A percentile compares a stretch with the other conserved stretches of the same genome.
Evolutionary conservation across 305 asterid genomes (phyloP).

Genomic region (Fraxinus paxiana): DNA sequence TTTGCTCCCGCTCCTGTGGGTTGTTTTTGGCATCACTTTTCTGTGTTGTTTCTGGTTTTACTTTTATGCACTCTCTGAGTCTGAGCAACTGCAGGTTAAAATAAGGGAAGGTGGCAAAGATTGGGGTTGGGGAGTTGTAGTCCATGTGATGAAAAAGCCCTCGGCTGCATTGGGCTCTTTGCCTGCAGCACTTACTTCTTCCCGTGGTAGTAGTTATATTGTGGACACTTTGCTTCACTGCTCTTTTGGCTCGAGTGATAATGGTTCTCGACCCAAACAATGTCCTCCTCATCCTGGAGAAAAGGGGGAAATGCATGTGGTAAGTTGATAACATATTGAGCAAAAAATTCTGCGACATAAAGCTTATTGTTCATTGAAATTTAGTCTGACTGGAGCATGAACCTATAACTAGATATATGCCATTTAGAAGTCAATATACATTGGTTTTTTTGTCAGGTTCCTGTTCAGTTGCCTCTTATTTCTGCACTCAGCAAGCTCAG

Average conservation of each 20-base stretch:
- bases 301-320: constrained; percentile 99
- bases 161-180: constrained; percentile 59
- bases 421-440: not conserved
- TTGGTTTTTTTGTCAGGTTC: constrained; percentile 53
- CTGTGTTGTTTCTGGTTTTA: not conserved
- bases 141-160: constrained; percentile 79
- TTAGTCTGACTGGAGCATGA: constrained; percentile 4
- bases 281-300: constrained; percentile 87
- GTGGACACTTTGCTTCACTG: constrained; percentile 89
- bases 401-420: not conserved
- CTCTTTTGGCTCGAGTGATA: constrained; percentile 62
- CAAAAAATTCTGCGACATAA: constrained; percentile 1
- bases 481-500: constrained; percentile 81
- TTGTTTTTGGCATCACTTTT: not conserved
- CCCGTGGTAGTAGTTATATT: constrained; percentile 72
- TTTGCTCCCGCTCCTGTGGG: not conserved
- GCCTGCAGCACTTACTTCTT: constrained; percentile 84
- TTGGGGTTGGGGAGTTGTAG: constrained; percentile 99
- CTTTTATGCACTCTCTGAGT: not conserved
- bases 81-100: constrained; percentile 55
- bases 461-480: constrained; percentile 87
- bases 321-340: constrained; percentile 31
- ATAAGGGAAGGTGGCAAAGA: constrained; percentile 90
- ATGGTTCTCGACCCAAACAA: constrained; percentile 79
- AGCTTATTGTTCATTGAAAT: not conserved